Percentiles rank a stretch among this genome's conserved stretches.
phyloP scores from a whole-genome alignment of 352 stramenopile genomes.

The Phytopythium helicoides region DNA sequence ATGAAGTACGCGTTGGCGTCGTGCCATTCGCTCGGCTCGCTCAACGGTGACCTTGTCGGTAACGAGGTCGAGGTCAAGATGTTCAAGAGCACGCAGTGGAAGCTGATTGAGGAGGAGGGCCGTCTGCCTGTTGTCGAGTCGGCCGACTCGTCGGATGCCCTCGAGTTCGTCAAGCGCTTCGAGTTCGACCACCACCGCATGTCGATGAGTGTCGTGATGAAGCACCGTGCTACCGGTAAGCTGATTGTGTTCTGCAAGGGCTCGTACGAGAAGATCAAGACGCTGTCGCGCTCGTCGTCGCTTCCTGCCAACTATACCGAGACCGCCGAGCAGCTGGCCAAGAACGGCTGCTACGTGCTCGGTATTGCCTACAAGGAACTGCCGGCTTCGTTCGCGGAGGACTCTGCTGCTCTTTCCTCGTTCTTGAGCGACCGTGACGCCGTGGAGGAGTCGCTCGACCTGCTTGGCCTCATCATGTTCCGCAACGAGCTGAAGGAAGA shows the following conservation, averaged over 20 bases:
- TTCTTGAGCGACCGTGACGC: constrained; percentile 63
- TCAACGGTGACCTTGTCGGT: constrained; percentile 74
- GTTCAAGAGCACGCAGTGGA: constrained; percentile 76
- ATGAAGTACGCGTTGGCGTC: constrained; percentile 74
- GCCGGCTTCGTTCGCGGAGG: constrained; percentile 21
- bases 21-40: constrained; percentile 78
- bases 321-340: constrained; percentile 54
- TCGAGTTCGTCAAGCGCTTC: constrained; percentile 88
- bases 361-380: constrained; percentile 74
- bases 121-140: constrained; percentile 43
- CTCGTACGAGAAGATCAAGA: constrained; percentile 84
- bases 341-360: constrained; percentile 88
- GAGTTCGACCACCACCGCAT: constrained; percentile 92
- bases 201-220: constrained; percentile 90
- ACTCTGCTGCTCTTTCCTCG: constrained; percentile 20
- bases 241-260: constrained; percentile 88
- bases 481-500: constrained; percentile 89
- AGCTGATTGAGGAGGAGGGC: constrained; percentile 51
- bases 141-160: constrained; percentile 29
- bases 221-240: constrained; percentile 47
- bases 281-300: constrained; percentile 41
- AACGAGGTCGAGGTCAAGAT: constrained; percentile 89
- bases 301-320: constrained; percentile 73
- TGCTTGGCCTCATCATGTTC: constrained; percentile 89
- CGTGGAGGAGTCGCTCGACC: constrained; percentile 67